Evolutionary conservation across 768 basidiomycete species (phyloP).

Genomic region (Mycena rosella): DNA sequence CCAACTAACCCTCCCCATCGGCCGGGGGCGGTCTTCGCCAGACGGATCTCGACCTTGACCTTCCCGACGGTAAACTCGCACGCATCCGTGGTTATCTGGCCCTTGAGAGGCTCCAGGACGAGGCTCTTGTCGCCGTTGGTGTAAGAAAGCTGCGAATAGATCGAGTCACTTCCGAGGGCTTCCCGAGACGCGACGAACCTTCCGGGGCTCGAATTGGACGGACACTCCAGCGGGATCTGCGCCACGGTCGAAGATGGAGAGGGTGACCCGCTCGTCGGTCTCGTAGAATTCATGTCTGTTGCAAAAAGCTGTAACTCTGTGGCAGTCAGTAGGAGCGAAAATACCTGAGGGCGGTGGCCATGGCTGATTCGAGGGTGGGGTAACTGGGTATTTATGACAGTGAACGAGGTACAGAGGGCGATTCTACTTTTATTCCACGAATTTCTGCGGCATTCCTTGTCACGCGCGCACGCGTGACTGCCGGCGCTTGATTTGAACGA

Average conservation of each 20-base stretch:
- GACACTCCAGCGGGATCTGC: slow-evolving; percentile 75
- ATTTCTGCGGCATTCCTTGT: background rate
- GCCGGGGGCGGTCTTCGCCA: slow-evolving; percentile 75
- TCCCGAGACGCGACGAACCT: slow-evolving; percentile 53
- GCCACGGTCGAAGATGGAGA: slow-evolving; percentile 85
- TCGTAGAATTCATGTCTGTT: slow-evolving; percentile 93
- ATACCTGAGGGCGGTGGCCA: slow-evolving; percentile 54
- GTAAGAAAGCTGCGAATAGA: slow-evolving; percentile 63
- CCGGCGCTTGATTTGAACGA: no score
- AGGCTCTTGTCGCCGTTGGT: slow-evolving; percentile 78
- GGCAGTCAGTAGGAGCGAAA: background rate
- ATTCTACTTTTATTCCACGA: background rate
- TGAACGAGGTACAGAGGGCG: background rate
- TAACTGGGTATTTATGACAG: background rate
- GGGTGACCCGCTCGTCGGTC: slow-evolving; percentile 78
- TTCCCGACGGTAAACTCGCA: slow-evolving; percentile 80
- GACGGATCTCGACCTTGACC: slow-evolving; percentile 89
- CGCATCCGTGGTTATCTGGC: slow-evolving; percentile 76
- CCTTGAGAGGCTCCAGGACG: slow-evolving; percentile 83
- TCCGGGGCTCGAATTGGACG: slow-evolving; percentile 73
- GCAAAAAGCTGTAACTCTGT: background rate
- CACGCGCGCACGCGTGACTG: no score
- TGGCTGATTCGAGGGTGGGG: slow-evolving; percentile 23
- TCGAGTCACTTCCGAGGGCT: background rate
- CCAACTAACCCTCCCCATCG: slow-evolving; percentile 85